Conservation (phyloP, 768 basidiomycete species). For the Agaricus blazei region DNA sequence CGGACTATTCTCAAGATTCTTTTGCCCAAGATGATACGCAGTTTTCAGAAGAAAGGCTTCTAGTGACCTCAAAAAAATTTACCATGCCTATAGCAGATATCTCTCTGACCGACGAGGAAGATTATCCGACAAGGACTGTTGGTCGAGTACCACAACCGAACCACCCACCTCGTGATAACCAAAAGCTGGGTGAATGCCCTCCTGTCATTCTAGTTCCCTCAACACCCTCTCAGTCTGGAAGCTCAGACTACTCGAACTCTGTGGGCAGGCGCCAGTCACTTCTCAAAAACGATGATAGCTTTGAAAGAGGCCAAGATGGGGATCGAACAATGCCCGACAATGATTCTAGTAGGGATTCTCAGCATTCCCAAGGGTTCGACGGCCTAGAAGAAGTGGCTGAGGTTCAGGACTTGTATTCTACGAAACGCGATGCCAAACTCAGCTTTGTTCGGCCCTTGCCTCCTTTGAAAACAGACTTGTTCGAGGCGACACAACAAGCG, state of each 20-base stretch:
- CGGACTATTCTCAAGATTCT: conserved; percentile 51
- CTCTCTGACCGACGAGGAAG: conserved; percentile 25
- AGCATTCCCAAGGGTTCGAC: conserved; percentile 12
- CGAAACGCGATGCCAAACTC: neutral
- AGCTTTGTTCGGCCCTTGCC: neutral
- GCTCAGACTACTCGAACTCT: conserved; percentile 10
- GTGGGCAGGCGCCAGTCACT: neutral
- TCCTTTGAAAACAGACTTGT: conserved; percentile 1
- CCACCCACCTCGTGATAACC: neutral
- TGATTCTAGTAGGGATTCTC: conserved; percentile 16
- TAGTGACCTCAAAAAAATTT: conserved; percentile 46
- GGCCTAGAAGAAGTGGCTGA: conserved; percentile 8
- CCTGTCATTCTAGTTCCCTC: conserved; percentile 38
- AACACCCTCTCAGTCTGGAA: conserved; percentile 46
- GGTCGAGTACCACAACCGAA: neutral
- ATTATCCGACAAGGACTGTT: neutral
- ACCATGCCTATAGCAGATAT: conserved; percentile 56
- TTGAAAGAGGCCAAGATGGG: neutral
- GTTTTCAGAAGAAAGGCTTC: conserved; percentile 39
- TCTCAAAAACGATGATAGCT: conserved; percentile 16
- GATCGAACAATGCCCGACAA: conserved; percentile 15
- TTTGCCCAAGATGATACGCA: conserved; percentile 50
- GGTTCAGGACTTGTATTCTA: conserved; percentile 6
- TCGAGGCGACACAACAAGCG: conserved; percentile 11
- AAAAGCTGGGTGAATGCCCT: conserved; percentile 9